A percentile compares a stretch with the other conserved stretches of the same genome.
These are phyloP conservation scores for Botrytis pseudocinerea DNA, from an alignment of 2,329 filamentous ascomycete genomes.

Conservation along the genomic window DNA sequence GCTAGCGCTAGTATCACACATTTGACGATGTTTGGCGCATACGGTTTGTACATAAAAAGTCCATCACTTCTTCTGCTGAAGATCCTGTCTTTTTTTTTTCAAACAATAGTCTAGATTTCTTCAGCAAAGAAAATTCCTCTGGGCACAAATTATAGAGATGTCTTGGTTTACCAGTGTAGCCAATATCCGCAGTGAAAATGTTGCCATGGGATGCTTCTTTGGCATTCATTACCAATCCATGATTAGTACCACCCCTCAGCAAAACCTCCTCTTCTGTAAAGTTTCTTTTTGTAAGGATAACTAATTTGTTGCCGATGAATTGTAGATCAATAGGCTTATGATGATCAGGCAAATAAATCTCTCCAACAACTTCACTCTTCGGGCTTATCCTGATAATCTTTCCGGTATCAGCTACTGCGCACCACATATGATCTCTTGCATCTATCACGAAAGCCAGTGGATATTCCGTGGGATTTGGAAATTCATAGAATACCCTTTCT, in stretches of 20 bases:
- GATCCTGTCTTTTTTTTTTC: too few relatives aligned
- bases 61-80: too few relatives aligned
- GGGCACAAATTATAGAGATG: background rate
- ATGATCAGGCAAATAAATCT: background rate
- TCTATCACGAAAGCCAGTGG: background rate
- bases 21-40: accelerated
- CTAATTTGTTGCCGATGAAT: background rate
- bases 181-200: background rate
- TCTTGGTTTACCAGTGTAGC: background rate
- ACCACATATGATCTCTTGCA: background rate
- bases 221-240: background rate
- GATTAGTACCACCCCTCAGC: background rate
- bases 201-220: background rate
- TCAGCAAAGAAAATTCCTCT: background rate
- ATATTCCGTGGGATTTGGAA: background rate
- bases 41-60: background rate
- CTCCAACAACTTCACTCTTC: background rate
- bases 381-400: background rate
- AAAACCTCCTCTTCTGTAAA: background rate
- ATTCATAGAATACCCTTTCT: background rate
- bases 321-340: background rate
- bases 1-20: background rate
- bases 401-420: background rate
- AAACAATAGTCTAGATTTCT: background rate
- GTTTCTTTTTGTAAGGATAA: background rate